phyloP scores from a whole-genome alignment of 2,329 filamentous ascomycete genomes.

The Neonectria coccinea region DNA sequence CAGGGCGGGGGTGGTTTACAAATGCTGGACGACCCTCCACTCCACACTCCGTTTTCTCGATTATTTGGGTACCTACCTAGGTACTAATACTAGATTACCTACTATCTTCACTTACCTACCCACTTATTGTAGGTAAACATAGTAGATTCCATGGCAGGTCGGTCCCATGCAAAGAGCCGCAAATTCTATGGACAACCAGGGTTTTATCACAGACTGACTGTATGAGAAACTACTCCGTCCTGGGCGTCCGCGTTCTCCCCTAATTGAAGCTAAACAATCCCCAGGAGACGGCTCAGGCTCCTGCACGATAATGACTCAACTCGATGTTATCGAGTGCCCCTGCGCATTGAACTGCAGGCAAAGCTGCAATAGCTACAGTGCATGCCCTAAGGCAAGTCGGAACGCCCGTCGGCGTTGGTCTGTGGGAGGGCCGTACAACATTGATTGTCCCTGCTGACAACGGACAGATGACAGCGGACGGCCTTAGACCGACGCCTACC shows the following conservation, averaged over 20 bases:
- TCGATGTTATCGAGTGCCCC: conserved; percentile 12
- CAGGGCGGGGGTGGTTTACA: too few relatives aligned
- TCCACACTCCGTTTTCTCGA: not conserved
- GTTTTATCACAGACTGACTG: not conserved
- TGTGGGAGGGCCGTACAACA: not conserved
- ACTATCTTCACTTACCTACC: too few relatives aligned
- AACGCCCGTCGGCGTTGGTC: not conserved
- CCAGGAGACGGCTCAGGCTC: not conserved
- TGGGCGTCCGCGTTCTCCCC: not conserved
- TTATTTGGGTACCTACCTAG: not conserved
- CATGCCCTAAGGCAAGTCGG: conserved; percentile 2
- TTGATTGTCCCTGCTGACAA: too few relatives aligned
- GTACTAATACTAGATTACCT: too few relatives aligned
- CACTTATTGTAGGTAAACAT: too few relatives aligned
- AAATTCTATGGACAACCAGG: not conserved
- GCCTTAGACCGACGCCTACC: too few relatives aligned
- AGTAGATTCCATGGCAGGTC: too few relatives aligned
- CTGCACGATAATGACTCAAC: conserved; percentile 17
- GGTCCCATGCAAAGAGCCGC: not conserved
- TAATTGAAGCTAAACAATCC: not conserved
- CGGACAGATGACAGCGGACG: too few relatives aligned
- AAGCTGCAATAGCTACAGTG: conserved; percentile 5
- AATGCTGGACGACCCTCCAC: too few relatives aligned
- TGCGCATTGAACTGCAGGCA: conserved; percentile 11
- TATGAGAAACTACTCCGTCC: not conserved